Base-by-base conservation (phyloP, 1,139 yeast genomes). In the Torulaspora globosa region DNA sequence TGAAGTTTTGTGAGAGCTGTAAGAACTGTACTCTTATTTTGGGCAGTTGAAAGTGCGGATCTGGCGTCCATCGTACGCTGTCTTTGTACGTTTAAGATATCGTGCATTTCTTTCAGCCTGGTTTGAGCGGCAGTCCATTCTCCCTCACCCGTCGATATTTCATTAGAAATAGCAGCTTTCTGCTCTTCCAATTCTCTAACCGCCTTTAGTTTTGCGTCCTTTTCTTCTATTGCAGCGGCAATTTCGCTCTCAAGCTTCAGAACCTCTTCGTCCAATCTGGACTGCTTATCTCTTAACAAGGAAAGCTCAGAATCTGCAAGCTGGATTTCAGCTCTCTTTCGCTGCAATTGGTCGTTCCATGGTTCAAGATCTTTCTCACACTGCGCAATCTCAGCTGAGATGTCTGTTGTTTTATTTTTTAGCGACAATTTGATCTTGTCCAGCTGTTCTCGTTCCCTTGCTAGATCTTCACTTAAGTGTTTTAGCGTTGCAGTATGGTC, bases 351-450 rank as follows among this genome's bases (percentile, higher is more conserved):
- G 29, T 76, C 81, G 50, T 79, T 80, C 94, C 95, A 89, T 0
- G 98, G 98, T 52, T 86, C 92, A 7, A 89, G 68, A 51, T 82
- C 72, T 8, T 73, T 73, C 58, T 87, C 94, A 33, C 82, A 68
- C 75, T 0, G 95, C 8, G 49, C 48, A 27, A 64, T 61, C 41
- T 60, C 56, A 2, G 46, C 49, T 3, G 66, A 51, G 12, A 63
- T 48, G 23, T 48, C 52, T 5, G 47, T 46, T 2, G 67, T 92
- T 60, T 88, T 87, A 44, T 80, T 83, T 12, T 88, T 80, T 46
- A 92, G 72, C 26, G 79, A 79, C 9, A 73, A 59, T 58, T 92
- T 80, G 15, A 90, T 82, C 31, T 74, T 74, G 48, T 79, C 84
- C 19, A 92, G 69, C 30, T 70, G 71, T 0, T 61, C 62, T 48